Base-by-base conservation (phyloP, 495 filamentous ascomycete genomes). In the Penicillium desertorum region DNA sequence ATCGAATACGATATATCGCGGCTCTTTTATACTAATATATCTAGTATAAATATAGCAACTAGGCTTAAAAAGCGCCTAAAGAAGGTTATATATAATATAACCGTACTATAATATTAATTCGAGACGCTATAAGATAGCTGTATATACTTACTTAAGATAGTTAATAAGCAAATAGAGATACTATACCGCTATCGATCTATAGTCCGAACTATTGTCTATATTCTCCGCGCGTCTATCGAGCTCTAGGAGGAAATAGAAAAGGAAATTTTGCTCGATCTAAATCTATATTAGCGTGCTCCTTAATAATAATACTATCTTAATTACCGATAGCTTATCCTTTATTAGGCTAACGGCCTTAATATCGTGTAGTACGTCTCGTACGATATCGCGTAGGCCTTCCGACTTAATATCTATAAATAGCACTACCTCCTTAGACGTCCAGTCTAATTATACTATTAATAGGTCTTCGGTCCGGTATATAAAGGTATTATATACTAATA, bases 1-100 rank as follows among this genome's bases (percentile, higher is more conserved):
- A 74, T 89, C 61, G 63, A 84, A 46, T 94, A 91, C 67, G 90
- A 92, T 67, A 78, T 82, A 20, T 57, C 62, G 56, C 17, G 71
- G 68, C 56, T 79, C 65, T 45, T 71, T 62, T 29, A 72, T 75
- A 30, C 79, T 72, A 42, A 69, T 56, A 50, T 70, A 79, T 30
- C 59, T 77, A 36, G 62, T 66, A 57, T 66, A 70, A 52, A 66
- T 55, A 30, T 55, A 25, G 20, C 42, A 61, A 43, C 63, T 47
- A 57, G 63, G 67, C 42, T 60, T 68, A 52, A 70, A 68, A 36
- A 71, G 64, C 29, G 57, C 57, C 67, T 50, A 69, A 36, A 71
- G 67, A 51, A 65, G 59, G 46, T 67, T 62, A 57, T 67, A 71
- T n/a, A 58, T 71, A 53, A 70, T 67, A 59, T 80, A 63, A 25